Evolutionary conservation across 441 rosid species (phyloP).

Genomic region (Biscutella laevigata): DNA sequence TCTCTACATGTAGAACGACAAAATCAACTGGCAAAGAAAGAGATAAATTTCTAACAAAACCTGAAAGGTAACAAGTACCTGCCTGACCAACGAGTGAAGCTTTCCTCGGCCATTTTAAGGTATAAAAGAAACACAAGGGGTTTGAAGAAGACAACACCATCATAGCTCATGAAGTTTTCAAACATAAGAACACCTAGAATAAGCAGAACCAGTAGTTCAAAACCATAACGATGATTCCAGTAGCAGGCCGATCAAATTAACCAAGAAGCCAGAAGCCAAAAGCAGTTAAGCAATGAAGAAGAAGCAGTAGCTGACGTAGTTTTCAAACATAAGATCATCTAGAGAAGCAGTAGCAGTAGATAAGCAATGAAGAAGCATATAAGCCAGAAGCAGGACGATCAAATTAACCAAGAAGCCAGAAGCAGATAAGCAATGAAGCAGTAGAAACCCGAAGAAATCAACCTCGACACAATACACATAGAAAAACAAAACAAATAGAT

Average conservation of each 20-base stretch:
- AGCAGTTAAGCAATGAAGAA: slow-evolving; percentile 1
- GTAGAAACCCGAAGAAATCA: slow-evolving; percentile 65
- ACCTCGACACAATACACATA: slow-evolving; percentile 53
- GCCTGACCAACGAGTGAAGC: slow-evolving; percentile 33
- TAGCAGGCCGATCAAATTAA: slow-evolving; percentile 20
- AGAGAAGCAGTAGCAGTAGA: too few relatives aligned
- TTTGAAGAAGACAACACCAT: slow-evolving; percentile 29
- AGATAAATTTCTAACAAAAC: not conserved
- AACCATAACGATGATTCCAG: slow-evolving; percentile 47
- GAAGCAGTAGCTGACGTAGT: too few relatives aligned
- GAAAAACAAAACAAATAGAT: slow-evolving; percentile 29
- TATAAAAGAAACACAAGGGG: slow-evolving; percentile 37
- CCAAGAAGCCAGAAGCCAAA: slow-evolving; percentile 31
- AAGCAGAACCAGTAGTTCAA: slow-evolving; percentile 39
- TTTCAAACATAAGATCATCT: too few relatives aligned
- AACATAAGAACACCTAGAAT: slow-evolving; percentile 36
- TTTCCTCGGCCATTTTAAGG: slow-evolving; percentile 35
- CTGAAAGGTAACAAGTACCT: slow-evolving; percentile 35
- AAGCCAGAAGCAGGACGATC: not conserved
- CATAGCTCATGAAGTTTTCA: slow-evolving; percentile 53
- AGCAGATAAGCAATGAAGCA: slow-evolving; percentile 78
- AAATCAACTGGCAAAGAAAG: not conserved
- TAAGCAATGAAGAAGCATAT: not conserved
- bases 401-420: slow-evolving; percentile 29
- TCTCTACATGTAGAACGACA: too few relatives aligned